phyloP scores from a whole-genome alignment of 352 stramenopile genomes.

The Pythium dissotocum region DNA sequence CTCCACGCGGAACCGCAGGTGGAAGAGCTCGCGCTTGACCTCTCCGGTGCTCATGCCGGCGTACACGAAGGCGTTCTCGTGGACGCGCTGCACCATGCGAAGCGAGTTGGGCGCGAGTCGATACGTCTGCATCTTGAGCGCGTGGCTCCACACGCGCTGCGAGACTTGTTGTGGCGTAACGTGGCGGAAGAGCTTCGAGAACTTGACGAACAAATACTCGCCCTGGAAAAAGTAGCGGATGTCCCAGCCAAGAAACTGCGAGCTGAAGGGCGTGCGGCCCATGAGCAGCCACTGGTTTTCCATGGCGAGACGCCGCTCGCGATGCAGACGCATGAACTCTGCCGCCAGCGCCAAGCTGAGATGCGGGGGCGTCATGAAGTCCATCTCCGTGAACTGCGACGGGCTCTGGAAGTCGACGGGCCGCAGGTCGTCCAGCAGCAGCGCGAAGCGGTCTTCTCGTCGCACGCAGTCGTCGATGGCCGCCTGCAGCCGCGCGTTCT shows the following conservation, averaged over 20 bases:
- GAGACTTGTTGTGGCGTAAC: constrained; percentile 31
- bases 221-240: constrained; percentile 39
- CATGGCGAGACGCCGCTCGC: constrained; percentile 28
- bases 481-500: constrained; percentile 43
- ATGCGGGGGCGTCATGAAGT: constrained; percentile 14
- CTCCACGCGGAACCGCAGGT: constrained; percentile 50
- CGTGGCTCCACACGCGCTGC: constrained; percentile 42
- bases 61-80: constrained; percentile 56
- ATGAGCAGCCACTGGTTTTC: constrained; percentile 38
- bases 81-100: constrained; percentile 43
- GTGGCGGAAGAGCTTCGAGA: constrained; percentile 47
- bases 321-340: constrained; percentile 43
- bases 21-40: constrained; percentile 30
- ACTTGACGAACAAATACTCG: constrained; percentile 40
- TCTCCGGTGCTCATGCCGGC: constrained; percentile 23
- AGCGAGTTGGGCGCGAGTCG: constrained; percentile 29
- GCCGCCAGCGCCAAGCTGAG: constrained; percentile 34
- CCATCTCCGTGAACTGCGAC: not conserved
- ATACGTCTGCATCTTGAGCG: constrained; percentile 49
- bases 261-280: constrained; percentile 17
- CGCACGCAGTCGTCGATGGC: constrained; percentile 42
- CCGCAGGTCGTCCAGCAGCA: constrained; percentile 42
- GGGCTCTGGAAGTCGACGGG: constrained; percentile 2
- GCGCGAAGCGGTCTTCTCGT: constrained; percentile 50
- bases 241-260: constrained; percentile 51